Evolutionary conservation across 352 stramenopile genomes (phyloP), one percentile per base, ranked within the genome.

Genomic region (Phytophthora idaei): DNA sequence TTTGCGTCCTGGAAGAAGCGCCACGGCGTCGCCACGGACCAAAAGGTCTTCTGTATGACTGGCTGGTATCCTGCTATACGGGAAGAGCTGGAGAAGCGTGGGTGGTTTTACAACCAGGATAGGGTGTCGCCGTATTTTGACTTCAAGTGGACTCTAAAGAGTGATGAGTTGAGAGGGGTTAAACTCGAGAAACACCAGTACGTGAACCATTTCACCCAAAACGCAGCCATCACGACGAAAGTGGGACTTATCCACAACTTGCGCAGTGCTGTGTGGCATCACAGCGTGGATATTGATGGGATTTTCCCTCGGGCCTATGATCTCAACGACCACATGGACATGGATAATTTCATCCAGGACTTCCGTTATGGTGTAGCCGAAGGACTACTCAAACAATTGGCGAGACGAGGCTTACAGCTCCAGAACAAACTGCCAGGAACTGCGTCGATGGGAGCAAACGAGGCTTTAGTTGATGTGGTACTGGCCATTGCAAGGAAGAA

Each of bases 51-150:
- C 50, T 81, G 75, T 49, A 90, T 98, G 71, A 98, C 92, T 10
- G 93, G 93, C 2, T 97, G 89, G 84, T 98, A 98, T 60, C 93
- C 93, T 2, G 93, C 94, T 54, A 94, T 98, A 39, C 90, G 90
- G 10, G 84, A 96, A 54, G 89, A 92, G 27, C 74, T 98, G 2
- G 77, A 97, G 57, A 82, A 90, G 39, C 90, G 92, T 29, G 92
- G 93, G 7, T 98, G 93, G 93, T 89, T 85, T 59, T 92, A 80
- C 70, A 98, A 98, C 53, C 64, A 77, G 25, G 91, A 97, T 15
- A 78, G 80, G 2, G 73, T 76, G 4, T 97, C 86, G 2, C 85
- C 87, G 34, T 97, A 92, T 66, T 98, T 97, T 51, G 89, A 98
- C 66, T 73, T 98, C 32, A 97, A 97, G 67, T 98, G 93, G 93